These are phyloP conservation scores for Oryza glumipatula DNA, from an alignment of 176 grass and related monocot genomes.

Conservation along the genomic window DNA sequence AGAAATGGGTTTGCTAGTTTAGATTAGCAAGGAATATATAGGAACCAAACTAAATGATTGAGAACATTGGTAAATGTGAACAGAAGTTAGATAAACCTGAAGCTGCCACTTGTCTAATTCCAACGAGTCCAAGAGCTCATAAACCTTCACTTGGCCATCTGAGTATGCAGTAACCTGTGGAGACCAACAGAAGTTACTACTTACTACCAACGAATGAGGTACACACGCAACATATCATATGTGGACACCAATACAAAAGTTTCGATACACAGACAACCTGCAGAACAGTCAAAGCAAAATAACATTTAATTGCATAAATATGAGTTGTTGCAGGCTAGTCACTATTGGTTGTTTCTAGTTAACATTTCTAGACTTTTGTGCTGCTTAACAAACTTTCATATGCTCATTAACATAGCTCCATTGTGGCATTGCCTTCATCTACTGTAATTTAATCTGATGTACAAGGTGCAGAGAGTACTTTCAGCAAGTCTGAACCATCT, in stretches of 20 bases:
- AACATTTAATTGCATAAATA: constrained; percentile 10
- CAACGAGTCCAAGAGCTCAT: constrained; percentile 80
- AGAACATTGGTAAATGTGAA: constrained; percentile 25
- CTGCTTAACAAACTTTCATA: background rate
- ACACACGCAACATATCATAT: background rate
- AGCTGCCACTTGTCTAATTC: constrained; percentile 98
- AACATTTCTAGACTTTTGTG: constrained; percentile 11
- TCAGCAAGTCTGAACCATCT: background rate
- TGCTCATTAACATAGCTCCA: background rate
- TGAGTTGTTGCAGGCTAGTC: background rate
- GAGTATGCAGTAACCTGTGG: constrained; percentile 85
- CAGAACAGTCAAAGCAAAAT: constrained; percentile 11
- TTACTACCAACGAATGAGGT: constrained; percentile 12
- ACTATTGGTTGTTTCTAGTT: background rate
- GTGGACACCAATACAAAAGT: constrained; percentile 35
- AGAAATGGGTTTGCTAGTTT: background rate
- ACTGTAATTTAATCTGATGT: background rate
- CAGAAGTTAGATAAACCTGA: constrained; percentile 67
- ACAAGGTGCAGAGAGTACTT: background rate
- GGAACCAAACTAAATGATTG: constrained; percentile 13
- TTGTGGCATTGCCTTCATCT: background rate
- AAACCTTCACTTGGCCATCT: constrained; percentile 93
- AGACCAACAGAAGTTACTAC: constrained; percentile 34
- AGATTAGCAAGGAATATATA: constrained; percentile 26
- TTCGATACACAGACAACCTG: background rate